Conservation (phyloP, 1,284 basidiomycete genomes). For the Microbotryum silenes-acaulis region DNA sequence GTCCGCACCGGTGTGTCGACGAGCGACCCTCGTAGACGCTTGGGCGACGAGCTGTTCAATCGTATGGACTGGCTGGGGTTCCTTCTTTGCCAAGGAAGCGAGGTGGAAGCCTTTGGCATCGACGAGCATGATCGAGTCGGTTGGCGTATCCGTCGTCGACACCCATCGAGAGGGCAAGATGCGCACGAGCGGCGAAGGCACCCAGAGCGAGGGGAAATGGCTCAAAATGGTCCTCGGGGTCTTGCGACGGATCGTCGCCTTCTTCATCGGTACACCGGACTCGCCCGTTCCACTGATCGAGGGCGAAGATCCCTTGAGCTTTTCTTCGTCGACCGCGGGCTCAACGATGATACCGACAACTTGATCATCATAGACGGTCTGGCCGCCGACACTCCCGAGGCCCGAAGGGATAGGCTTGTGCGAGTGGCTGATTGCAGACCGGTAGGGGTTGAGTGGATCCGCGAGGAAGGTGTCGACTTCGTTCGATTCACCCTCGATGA, state of each 20-base stretch:
- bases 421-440: neutral
- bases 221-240: constrained; percentile 2
- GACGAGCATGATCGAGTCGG: constrained; percentile 25
- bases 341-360: constrained; percentile 26
- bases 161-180: constrained; percentile 8
- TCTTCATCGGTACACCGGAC: constrained; percentile 14
- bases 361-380: constrained; percentile 21
- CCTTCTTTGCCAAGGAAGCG: constrained; percentile 1
- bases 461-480: constrained; percentile 64
- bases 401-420: constrained; percentile 13
- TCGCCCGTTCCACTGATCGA: constrained; percentile 1
- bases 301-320: constrained; percentile 5
- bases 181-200: constrained; percentile 10
- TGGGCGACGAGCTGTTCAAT: neutral
- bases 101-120: constrained; percentile 22
- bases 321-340: constrained; percentile 34
- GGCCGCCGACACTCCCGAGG: constrained; percentile 17
- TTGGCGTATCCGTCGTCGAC: constrained; percentile 1
- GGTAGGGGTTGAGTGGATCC: constrained; percentile 39
- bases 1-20: neutral
- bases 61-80: neutral
- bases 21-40: neutral
- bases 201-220: neutral
- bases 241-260: constrained; percentile 14
- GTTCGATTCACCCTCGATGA: constrained; percentile 73